Evolutionary conservation across 768 basidiomycete genomes (phyloP).

Genomic region (Scleroderma citrinum): DNA sequence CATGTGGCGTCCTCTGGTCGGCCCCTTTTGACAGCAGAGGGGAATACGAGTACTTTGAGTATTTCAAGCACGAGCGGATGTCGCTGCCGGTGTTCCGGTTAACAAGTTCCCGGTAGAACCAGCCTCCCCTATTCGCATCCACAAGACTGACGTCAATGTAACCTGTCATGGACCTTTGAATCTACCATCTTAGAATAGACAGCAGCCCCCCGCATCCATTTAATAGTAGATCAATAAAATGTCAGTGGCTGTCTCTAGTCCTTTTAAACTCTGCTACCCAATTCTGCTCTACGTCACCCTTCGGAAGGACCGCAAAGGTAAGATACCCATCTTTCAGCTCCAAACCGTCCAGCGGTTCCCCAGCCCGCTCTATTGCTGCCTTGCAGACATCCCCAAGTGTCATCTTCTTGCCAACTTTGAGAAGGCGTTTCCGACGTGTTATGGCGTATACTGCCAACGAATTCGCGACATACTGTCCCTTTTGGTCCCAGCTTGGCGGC

Average conservation of each 20-base stretch:
- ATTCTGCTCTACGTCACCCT: conserved; percentile 65
- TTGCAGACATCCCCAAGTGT: conserved; percentile 71
- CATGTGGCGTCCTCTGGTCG: too few species aligned
- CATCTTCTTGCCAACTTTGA: conserved; percentile 92
- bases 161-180: too few species aligned
- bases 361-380: conserved; percentile 54
- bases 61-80: background rate
- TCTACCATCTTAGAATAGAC: too few species aligned
- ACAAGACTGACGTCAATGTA: too few species aligned
- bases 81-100: conserved; percentile 13
- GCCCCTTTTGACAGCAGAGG: too few species aligned
- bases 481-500: conserved; percentile 71
- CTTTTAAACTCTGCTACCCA: conserved; percentile 90
- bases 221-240: too few species aligned
- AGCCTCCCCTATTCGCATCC: too few species aligned
- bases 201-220: too few species aligned
- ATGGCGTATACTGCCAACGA: conserved; percentile 79
- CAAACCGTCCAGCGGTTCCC: conserved; percentile 66
- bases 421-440: conserved; percentile 64
- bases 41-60: too few species aligned
- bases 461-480: conserved; percentile 56
- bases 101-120: too few species aligned
- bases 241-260: conserved; percentile 29
- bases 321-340: conserved; percentile 80
- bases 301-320: conserved; percentile 73